Percentiles rank a stretch among this genome's conserved stretches.
phyloP scores from a whole-genome alignment of 495 filamentous ascomycete species.

The Penicillium fimorum region DNA sequence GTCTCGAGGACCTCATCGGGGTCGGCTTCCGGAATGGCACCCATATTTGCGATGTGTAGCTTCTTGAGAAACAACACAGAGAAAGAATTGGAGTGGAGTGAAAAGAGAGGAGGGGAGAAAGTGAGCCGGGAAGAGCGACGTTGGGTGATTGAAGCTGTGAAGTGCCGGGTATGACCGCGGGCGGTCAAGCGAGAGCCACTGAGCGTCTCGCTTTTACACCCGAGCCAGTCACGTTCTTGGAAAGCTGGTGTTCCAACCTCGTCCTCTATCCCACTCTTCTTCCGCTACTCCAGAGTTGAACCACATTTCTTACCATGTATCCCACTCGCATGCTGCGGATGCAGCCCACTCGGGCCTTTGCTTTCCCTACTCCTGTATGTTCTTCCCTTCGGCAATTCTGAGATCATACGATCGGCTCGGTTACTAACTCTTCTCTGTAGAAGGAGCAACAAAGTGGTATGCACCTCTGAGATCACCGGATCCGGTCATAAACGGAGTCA shows the following conservation, averaged over 20 bases:
- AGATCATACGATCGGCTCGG: constrained; percentile 29
- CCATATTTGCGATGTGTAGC: constrained; percentile 43
- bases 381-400: constrained; percentile 4
- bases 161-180: constrained; percentile 44
- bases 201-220: constrained; percentile 42
- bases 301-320: constrained; percentile 54
- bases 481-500: constrained; percentile 14
- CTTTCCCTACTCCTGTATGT: constrained; percentile 80
- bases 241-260: constrained; percentile 28
- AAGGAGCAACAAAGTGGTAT: constrained; percentile 84
- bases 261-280: constrained; percentile 26
- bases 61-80: constrained; percentile 26
- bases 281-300: constrained; percentile 17
- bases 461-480: constrained; percentile 24
- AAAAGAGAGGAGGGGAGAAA: constrained; percentile 19
- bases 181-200: constrained; percentile 48
- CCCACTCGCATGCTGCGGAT: constrained; percentile 59
- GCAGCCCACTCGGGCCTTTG: constrained; percentile 61
- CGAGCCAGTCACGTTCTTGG: constrained; percentile 36
- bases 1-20: constrained; percentile 80
- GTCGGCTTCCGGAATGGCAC: constrained; percentile 71
- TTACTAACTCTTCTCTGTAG: constrained; percentile 50
- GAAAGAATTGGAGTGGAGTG: constrained; percentile 19
- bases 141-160: constrained; percentile 42
- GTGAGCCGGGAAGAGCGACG: constrained; percentile 26